Percentiles rank a stretch among this genome's conserved stretches.
Evolutionary conservation across 768 basidiomycete species (phyloP).

Genomic region (Glaciozyma antarctica): DNA sequence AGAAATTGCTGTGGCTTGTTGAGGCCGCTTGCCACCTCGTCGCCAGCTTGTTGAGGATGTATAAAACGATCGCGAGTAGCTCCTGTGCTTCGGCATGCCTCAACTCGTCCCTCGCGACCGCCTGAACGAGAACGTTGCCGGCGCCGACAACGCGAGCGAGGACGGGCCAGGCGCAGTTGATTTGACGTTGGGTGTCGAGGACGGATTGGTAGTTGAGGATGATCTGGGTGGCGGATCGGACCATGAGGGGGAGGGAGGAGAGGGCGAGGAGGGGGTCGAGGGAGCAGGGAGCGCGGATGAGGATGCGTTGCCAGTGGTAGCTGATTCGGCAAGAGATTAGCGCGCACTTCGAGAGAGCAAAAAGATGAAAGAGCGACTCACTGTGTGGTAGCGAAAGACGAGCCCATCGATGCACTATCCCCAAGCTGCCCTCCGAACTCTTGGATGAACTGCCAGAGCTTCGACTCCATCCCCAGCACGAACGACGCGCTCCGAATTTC

Average conservation of each 20-base stretch:
- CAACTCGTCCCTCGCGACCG: not conserved
- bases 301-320: not conserved
- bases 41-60: not conserved
- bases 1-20: not conserved
- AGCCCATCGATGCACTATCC: not conserved
- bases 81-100: not conserved
- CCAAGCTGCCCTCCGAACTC: not conserved
- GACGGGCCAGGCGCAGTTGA: conserved; percentile 8
- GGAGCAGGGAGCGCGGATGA: conserved; percentile 8
- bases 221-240: not conserved
- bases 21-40: not conserved
- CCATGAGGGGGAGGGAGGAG: conserved; percentile 7
- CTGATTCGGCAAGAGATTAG: not conserved
- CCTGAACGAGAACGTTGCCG: conserved; percentile 3
- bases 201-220: not conserved
- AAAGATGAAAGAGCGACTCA: not conserved
- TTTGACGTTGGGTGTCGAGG: not conserved
- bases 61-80: not conserved
- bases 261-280: not conserved
- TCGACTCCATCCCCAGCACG: not conserved
- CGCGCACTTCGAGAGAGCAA: not conserved
- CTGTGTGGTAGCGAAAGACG: not conserved
- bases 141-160: conserved; percentile 7
- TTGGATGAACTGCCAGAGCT: not conserved
- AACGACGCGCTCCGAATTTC: not conserved